Evolutionary conservation across 768 basidiomycete genomes (phyloP).

Genomic region (Collybia sordida): DNA sequence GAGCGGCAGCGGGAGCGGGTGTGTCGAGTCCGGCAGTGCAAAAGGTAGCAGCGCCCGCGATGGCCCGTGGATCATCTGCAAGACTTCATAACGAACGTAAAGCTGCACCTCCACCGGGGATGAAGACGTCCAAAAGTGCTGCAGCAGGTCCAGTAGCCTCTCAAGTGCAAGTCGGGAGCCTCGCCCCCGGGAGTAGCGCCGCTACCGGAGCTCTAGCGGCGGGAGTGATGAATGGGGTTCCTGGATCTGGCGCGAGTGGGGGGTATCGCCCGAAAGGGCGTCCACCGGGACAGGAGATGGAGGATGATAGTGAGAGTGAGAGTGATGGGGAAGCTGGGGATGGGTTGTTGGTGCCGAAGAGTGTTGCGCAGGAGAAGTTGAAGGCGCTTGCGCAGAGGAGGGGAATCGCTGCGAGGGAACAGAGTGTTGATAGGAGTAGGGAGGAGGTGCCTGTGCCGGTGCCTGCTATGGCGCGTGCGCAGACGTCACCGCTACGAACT

Average conservation of each 20-base stretch:
- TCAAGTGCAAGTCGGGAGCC: slow-evolving; percentile 30
- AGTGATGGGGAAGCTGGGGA: slow-evolving; percentile 39
- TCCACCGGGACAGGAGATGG: slow-evolving; percentile 65
- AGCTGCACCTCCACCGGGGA: slow-evolving; percentile 18
- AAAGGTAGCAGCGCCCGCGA: slow-evolving; percentile 7
- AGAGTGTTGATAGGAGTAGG: slow-evolving; percentile 11
- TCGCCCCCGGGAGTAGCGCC: slow-evolving; percentile 10
- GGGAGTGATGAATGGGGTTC: slow-evolving; percentile 1
- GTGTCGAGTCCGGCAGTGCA: not conserved
- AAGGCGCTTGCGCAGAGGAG: slow-evolving; percentile 54
- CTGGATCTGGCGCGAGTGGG: slow-evolving; percentile 13
- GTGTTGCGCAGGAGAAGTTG: slow-evolving; percentile 68
- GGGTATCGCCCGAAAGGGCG: slow-evolving; percentile 66
- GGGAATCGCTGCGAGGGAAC: slow-evolving; percentile 26
- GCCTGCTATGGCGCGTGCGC: too few species aligned
- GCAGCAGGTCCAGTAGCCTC: slow-evolving; percentile 59
- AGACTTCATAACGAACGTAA: slow-evolving; percentile 7
- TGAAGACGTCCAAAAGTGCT: slow-evolving; percentile 54
- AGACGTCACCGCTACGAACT: slow-evolving; percentile 6
- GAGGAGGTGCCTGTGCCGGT: slow-evolving; percentile 24
- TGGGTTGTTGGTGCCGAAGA: slow-evolving; percentile 57
- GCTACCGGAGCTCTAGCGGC: not conserved
- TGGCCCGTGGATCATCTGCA: slow-evolving; percentile 1
- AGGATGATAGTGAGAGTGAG: slow-evolving; percentile 62
- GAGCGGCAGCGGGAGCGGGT: not conserved